These are phyloP conservation scores for Citrullus amarus DNA, from an alignment of 306 rosid genomes.

Conservation along the genomic window DNA sequence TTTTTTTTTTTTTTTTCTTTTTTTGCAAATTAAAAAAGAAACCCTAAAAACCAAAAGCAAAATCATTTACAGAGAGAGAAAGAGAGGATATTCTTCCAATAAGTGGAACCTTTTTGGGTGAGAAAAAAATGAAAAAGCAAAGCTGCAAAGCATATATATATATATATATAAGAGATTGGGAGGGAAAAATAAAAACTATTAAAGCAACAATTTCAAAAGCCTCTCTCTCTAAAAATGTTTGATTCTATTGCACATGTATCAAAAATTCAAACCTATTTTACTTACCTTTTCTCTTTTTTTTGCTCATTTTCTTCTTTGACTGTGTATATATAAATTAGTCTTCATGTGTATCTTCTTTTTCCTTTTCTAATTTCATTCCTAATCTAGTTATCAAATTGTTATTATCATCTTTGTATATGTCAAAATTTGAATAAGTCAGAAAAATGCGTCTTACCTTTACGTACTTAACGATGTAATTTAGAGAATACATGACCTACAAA, in stretches of 20 bases:
- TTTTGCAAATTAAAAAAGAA: background rate
- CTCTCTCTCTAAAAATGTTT: background rate
- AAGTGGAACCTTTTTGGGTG: slow-evolving; percentile 33
- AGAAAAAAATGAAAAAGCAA: slow-evolving; percentile 11
- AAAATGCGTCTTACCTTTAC: too few relatives aligned
- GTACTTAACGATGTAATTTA: too few relatives aligned
- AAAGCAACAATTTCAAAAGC: slow-evolving; percentile 15
- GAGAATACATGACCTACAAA: too few relatives aligned
- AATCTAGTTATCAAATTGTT: too few relatives aligned
- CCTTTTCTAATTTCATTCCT: too few relatives aligned
- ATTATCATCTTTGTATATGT: too few relatives aligned
- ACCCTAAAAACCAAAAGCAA: background rate
- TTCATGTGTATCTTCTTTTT: too few relatives aligned
- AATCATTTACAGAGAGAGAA: background rate
- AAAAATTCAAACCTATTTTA: background rate
- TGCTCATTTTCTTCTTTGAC: background rate
- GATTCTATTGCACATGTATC: background rate
- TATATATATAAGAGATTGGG: background rate
- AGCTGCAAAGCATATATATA: slow-evolving; percentile 23
- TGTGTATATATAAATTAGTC: too few relatives aligned
- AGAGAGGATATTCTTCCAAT: slow-evolving; percentile 36
- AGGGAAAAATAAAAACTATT: slow-evolving; percentile 1
- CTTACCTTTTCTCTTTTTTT: background rate
- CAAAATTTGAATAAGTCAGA: too few relatives aligned
- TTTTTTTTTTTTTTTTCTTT: background rate